Conservation (phyloP, 2,329 filamentous ascomycete species). For the Fusarium solani-melongenae region DNA sequence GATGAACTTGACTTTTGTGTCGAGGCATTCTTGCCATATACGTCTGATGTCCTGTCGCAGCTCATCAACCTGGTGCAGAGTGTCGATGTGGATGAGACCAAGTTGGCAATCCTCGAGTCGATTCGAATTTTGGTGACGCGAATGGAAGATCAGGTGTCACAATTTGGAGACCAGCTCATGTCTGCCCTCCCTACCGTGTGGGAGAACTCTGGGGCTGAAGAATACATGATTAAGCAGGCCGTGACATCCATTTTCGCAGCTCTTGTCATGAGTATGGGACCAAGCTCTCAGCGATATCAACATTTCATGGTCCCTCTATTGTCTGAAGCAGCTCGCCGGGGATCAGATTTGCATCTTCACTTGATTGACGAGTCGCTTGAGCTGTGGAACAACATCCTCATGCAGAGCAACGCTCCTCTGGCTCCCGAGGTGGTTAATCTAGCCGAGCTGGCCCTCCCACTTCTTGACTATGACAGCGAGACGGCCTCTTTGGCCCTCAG, state of each 20-base stretch:
- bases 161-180: slow-evolving; percentile 84
- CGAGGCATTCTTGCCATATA: slow-evolving; percentile 80
- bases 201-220: slow-evolving; percentile 81
- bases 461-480: slow-evolving; percentile 74
- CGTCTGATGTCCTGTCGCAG: slow-evolving; percentile 76
- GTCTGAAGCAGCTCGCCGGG: slow-evolving; percentile 79
- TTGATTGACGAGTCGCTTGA: slow-evolving; percentile 93
- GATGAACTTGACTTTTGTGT: slow-evolving; percentile 87
- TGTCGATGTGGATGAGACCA: slow-evolving; percentile 86
- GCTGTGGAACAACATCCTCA: slow-evolving; percentile 82
- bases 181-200: slow-evolving; percentile 83
- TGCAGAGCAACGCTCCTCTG: slow-evolving; percentile 71
- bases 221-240: slow-evolving; percentile 93
- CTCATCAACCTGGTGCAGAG: slow-evolving; percentile 83
- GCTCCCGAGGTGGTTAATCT: slow-evolving; percentile 72
- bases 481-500: slow-evolving; percentile 70
- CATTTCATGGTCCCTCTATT: slow-evolving; percentile 84
- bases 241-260: slow-evolving; percentile 88
- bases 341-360: slow-evolving; percentile 80
- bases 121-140: slow-evolving; percentile 83
- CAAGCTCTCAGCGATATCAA: slow-evolving; percentile 82
- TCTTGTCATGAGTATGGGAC: slow-evolving; percentile 86
- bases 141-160: slow-evolving; percentile 77
- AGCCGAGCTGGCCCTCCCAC: slow-evolving; percentile 70
- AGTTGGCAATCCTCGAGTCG: slow-evolving; percentile 89